Evolutionary conservation across 1,284 basidiomycete genomes (phyloP).

Genomic region (Athelia sp.): DNA sequence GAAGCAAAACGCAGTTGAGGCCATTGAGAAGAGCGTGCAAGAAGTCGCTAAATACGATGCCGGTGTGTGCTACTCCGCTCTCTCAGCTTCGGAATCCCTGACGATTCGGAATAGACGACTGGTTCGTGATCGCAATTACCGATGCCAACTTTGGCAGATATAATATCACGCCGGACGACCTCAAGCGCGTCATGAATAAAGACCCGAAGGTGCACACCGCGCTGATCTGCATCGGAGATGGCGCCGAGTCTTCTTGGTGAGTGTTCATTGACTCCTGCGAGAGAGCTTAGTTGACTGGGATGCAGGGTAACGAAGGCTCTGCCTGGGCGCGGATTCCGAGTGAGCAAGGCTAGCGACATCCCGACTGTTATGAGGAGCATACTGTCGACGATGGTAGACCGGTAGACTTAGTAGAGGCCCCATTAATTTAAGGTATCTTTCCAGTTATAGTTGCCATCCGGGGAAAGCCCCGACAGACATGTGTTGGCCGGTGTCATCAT

Average conservation of each 20-base stretch:
- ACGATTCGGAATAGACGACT: constrained; percentile 43
- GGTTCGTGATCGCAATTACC: constrained; percentile 66
- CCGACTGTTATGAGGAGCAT: constrained; percentile 46
- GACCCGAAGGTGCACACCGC: constrained; percentile 62
- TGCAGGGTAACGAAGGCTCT: constrained; percentile 53
- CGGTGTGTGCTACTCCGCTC: constrained; percentile 25
- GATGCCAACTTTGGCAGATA: constrained; percentile 66
- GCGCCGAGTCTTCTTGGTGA: constrained; percentile 57
- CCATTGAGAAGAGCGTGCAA: constrained; percentile 53
- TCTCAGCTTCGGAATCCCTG: background rate
- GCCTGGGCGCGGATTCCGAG: constrained; percentile 42
- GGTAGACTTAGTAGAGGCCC: constrained; percentile 11
- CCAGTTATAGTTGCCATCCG: background rate
- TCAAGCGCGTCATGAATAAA: constrained; percentile 51
- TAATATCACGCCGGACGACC: constrained; percentile 53
- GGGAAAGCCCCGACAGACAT: background rate
- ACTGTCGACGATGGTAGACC: constrained; percentile 45
- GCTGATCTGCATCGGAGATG: constrained; percentile 65
- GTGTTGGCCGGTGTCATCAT: background rate
- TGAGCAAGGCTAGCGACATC: constrained; percentile 45
- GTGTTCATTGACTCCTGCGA: constrained; percentile 8
- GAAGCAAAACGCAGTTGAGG: constrained; percentile 40
- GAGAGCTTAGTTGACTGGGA: background rate
- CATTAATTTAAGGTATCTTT: background rate
- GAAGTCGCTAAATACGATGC: constrained; percentile 60